phyloP scores from a whole-genome alignment of 345 rosid species.

The Eutrema yunnanense region DNA sequence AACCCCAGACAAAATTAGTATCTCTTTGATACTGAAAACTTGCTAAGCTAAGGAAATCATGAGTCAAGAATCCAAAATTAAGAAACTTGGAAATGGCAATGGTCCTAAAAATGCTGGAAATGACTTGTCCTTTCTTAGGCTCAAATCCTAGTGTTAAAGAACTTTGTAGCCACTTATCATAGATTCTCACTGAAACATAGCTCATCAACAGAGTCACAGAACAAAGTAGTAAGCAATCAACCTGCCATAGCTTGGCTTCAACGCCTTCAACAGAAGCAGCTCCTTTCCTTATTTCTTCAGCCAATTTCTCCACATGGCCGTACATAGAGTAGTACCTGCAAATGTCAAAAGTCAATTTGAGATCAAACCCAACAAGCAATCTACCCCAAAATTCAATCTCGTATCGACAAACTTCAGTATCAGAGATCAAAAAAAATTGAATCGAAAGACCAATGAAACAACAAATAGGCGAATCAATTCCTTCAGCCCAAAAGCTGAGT shows the following conservation, averaged over 20 bases:
- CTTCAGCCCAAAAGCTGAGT: neutral
- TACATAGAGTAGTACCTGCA: conserved; percentile 94
- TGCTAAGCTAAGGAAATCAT: neutral
- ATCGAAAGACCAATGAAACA: neutral
- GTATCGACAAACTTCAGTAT: neutral
- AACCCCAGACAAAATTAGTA: neutral
- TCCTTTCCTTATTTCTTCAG: conserved; percentile 88
- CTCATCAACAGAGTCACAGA: neutral
- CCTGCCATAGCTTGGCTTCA: conserved; percentile 96
- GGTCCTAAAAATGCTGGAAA: neutral
- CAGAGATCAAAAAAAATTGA: neutral
- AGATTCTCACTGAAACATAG: neutral
- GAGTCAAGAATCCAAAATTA: neutral
- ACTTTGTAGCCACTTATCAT: neutral
- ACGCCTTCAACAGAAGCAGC: conserved; percentile 95
- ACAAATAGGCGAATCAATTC: neutral
- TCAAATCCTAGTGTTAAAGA: neutral
- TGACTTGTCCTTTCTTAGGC: neutral
- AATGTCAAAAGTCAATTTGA: neutral
- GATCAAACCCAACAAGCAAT: neutral
- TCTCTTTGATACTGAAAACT: neutral
- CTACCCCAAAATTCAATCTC: neutral
- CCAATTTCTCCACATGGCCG: conserved; percentile 89
- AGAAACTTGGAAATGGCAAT: conserved; percentile 1
- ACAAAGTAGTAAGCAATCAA: conserved; percentile 13